Evolutionary conservation across 768 basidiomycete species (phyloP).

Genomic region (Lanmaoa rubissima): DNA sequence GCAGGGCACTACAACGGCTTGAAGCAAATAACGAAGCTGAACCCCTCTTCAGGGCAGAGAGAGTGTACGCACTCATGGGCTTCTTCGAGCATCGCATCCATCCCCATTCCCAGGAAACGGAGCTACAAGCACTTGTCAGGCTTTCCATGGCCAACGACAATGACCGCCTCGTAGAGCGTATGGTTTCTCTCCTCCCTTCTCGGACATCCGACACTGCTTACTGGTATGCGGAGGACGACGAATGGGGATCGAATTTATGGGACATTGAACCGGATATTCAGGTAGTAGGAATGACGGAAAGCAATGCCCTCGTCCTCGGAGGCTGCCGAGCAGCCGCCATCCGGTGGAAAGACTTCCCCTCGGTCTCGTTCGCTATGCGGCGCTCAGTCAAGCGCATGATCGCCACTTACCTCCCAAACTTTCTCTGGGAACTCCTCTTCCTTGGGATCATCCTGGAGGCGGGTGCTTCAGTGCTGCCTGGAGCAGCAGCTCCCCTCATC

Average conservation of each 20-base stretch:
- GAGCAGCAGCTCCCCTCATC: not conserved
- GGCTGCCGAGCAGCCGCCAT: constrained; percentile 24
- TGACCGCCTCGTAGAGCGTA: constrained; percentile 21
- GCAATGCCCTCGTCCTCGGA: constrained; percentile 18
- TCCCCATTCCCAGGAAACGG: constrained; percentile 17
- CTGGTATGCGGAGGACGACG: constrained; percentile 25
- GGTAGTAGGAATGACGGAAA: constrained; percentile 20
- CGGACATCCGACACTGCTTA: not conserved
- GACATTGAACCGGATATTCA: constrained; percentile 18
- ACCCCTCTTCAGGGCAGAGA: constrained; percentile 13
- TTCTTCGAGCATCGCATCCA: constrained; percentile 27
- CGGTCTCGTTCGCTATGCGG: constrained; percentile 11
- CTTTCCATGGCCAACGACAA: constrained; percentile 27
- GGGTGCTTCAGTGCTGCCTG: not conserved
- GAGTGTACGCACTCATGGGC: constrained; percentile 27
- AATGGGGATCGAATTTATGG: constrained; percentile 18
- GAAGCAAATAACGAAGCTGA: not conserved
- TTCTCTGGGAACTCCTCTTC: constrained; percentile 6
- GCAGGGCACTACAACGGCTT: not conserved
- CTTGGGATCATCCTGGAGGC: not conserved
- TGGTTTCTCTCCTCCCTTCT: constrained; percentile 20
- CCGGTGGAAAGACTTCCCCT: constrained; percentile 25
- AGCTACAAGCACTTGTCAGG: constrained; percentile 20
- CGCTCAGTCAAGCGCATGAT: constrained; percentile 15
- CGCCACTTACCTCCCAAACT: not conserved